Percentiles rank a stretch among this genome's conserved stretches.
phyloP scores from a whole-genome alignment of 768 basidiomycete genomes.

The Mrakia hoshinonis region DNA sequence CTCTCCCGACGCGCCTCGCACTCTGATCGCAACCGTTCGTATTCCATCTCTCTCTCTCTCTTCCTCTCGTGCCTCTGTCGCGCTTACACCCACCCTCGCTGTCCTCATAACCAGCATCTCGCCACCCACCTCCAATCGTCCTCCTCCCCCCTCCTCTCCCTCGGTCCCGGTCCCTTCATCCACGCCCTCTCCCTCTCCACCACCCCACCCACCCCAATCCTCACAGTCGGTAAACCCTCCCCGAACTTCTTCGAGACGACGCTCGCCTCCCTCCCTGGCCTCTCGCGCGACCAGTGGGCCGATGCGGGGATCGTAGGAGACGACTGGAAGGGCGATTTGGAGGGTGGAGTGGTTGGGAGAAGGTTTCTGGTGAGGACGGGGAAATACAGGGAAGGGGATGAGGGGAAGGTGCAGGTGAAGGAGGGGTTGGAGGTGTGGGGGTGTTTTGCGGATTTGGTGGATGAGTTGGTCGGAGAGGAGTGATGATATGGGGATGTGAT shows the following conservation, averaged over 20 bases:
- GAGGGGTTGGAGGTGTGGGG: constrained; percentile 48
- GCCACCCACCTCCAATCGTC: background rate
- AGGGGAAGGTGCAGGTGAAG: constrained; percentile 43
- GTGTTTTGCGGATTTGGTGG: constrained; percentile 52
- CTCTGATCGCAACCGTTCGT: constrained; percentile 8
- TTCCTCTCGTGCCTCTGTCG: background rate
- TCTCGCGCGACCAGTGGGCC: background rate
- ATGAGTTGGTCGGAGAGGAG: no score
- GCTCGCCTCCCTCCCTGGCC: constrained; percentile 44
- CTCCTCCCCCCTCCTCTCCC: constrained; percentile 43
- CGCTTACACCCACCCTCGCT: background rate
- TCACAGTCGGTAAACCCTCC: constrained; percentile 59
- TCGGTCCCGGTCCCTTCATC: constrained; percentile 66
- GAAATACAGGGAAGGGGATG: constrained; percentile 59
- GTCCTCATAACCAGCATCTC: background rate
- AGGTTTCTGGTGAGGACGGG: constrained; percentile 52
- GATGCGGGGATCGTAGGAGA: background rate
- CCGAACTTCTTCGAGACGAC: constrained; percentile 54
- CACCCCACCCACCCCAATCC: constrained; percentile 47
- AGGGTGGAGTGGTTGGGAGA: background rate
- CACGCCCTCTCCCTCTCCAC: constrained; percentile 49
- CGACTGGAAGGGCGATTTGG: constrained; percentile 15
- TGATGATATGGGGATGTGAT: no score
- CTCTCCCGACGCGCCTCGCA: background rate
- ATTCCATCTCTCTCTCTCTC: background rate